Base-by-base conservation (phyloP, 257 asterid genomes). In the Nicotiana knightiana region DNA sequence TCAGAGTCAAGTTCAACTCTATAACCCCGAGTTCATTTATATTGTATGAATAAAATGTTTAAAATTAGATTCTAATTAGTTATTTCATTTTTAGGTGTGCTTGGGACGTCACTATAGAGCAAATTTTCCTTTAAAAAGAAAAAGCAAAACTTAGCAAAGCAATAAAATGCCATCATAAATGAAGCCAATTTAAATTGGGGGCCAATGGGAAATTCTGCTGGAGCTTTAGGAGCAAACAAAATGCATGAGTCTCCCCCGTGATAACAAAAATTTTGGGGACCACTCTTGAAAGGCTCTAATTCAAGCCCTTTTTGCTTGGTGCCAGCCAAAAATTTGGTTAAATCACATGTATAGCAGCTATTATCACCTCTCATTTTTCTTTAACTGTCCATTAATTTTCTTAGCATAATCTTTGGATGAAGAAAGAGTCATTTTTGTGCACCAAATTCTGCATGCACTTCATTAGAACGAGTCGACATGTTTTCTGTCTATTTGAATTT, bases 321-420 rank as follows among this genome's bases (percentile, higher is more conserved):
- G 80, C 43, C 79, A 51, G 80, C 5, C 26, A 51, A 3, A 75
- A 75, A 26, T 39, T 75, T 75, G 53, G 80, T 28, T 51, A 4
- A 75, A 75, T 75, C 80, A 75, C 80, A 75, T 75, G 80, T 30
- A 26, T 26, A 73, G 53, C 62, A 71, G 46, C 78, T n/a, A 46
- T 46, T 17, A 43, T 43, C 37, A 43, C 59, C 35, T 71, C 24
- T 28, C 30, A 0, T 1, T 28, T 37, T 2, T 43, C 0, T 71
- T 30, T 24, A 37, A 71, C 62, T 0, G 16, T 62, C 24, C 39
- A 73, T 6, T 28, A 48, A 48, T 73, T 46, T 48, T 48, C 64
- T 28, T 16, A 16, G 4, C 37, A 13, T 24, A 5, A 21, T 21
- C 24, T 21, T 21, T 21, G 24, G 24, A 2, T 8, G 12, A 43